Evolutionary conservation across 2,329 filamentous ascomycete genomes (phyloP).

Genomic region (Claviceps paspali): DNA sequence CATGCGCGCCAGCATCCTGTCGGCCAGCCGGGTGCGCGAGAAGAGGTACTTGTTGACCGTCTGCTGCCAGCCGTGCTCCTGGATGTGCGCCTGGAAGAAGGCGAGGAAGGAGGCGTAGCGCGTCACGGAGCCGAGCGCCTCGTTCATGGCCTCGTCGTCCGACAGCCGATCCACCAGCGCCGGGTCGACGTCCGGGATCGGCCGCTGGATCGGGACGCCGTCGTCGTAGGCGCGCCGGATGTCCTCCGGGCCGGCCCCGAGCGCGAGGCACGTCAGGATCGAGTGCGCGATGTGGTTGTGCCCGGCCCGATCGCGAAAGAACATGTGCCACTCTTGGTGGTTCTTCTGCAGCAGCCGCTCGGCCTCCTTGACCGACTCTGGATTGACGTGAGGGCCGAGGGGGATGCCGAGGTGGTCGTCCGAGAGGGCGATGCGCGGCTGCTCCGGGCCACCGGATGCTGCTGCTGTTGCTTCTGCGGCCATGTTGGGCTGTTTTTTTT

Average conservation of each 20-base stretch:
- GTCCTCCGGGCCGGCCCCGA: conserved; percentile 14
- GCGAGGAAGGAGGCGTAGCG: conserved; percentile 43
- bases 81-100: conserved; percentile 49
- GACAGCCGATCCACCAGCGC: conserved; percentile 8
- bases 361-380: conserved; percentile 4
- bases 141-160: background rate
- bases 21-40: conserved; percentile 34
- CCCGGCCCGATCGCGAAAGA: conserved; percentile 13
- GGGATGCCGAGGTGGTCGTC: background rate
- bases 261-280: conserved; percentile 14
- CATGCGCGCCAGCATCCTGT: conserved; percentile 39
- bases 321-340: conserved; percentile 17
- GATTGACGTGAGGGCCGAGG: background rate
- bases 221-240: conserved; percentile 15
- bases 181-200: conserved; percentile 11
- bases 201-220: conserved; percentile 11
- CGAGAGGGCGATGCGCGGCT: background rate
- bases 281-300: conserved; percentile 18
- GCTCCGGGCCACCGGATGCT: too few relatives aligned
- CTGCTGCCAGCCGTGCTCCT: conserved; percentile 31
- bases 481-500: too few relatives aligned
- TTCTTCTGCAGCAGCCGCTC: conserved; percentile 15
- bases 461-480: too few relatives aligned
- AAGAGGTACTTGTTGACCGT: conserved; percentile 45
- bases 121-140: conserved; percentile 5